Base-by-base conservation (phyloP, 345 rosid species). In the Pelargonium nanum region DNA sequence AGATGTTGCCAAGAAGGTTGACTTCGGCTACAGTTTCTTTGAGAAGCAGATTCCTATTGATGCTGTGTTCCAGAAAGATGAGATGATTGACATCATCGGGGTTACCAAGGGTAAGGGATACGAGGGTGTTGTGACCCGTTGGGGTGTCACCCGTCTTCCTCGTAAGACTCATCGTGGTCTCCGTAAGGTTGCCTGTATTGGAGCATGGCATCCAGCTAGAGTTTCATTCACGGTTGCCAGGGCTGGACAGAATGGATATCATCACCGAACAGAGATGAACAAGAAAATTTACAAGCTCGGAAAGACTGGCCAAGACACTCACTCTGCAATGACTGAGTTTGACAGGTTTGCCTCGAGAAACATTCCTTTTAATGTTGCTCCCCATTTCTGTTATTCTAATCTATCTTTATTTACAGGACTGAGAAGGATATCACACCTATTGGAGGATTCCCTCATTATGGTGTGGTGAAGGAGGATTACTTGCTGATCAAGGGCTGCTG, bases 141-240 rank as follows among this genome's bases (percentile, higher is more conserved):
- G 98, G 98, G 96, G 98, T 34, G 95, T 89, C 22, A 89, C 96
- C 21, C 92, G 95, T 52, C 91, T 91, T 22, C 96, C 98, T 24
- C 87, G 95, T 3, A 92, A 92, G 78, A 92, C 98, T 26, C 98
- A 86, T 28, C 84, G 91, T 66, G 96, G 98, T n/a, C 93, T 89
- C 12, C 87, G 96, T 7, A 89, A 89, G 79, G 96, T 89, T 0
- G 98, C 96, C 25, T 89, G 98, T 78, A 89, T 92, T 24, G 96
- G 98, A 44, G 93, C 98, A 44, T 92, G 98, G 98, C 98, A 92
- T 81, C 98, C 98, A 10, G 96, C 96, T 56, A 86, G 98, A 79
- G 95, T 89, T 26, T 92, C 98, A 0, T 92, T 74, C 60, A 92
- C 98, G 1, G 96, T 92, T 58, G 98, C 96, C 32, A 86, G 98